Percentiles rank a stretch among this genome's conserved stretches.
phyloP scores from a whole-genome alignment of 2,329 filamentous ascomycete genomes.

The Byssothecium circinans region DNA sequence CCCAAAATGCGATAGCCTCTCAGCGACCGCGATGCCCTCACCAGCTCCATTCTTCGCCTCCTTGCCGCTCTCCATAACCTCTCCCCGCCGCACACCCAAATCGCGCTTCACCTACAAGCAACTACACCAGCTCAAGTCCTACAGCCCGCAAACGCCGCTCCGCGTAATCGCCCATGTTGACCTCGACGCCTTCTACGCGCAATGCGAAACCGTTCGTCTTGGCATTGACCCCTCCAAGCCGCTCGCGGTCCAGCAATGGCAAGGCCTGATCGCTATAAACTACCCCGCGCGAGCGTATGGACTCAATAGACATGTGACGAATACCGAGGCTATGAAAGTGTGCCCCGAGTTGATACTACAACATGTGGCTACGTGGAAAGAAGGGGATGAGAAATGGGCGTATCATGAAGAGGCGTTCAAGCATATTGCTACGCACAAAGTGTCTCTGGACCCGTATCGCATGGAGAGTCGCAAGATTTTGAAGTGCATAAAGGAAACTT shows the following conservation, averaged over 20 bases:
- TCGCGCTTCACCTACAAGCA: slow-evolving; percentile 87
- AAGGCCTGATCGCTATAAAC: slow-evolving; percentile 93
- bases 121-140: slow-evolving; percentile 72
- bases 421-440: slow-evolving; percentile 86
- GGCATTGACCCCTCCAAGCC: slow-evolving; percentile 73
- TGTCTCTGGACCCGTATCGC: slow-evolving; percentile 90
- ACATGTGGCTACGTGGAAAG: slow-evolving; percentile 93
- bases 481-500: slow-evolving; percentile 70
- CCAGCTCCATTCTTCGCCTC: slow-evolving; percentile 52
- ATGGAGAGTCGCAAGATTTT: slow-evolving; percentile 82
- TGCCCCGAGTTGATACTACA: slow-evolving; percentile 84
- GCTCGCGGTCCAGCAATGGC: slow-evolving; percentile 93
- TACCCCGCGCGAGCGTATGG: slow-evolving; percentile 84
- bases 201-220: slow-evolving; percentile 91
- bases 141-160: slow-evolving; percentile 72
- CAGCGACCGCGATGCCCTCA: slow-evolving; percentile 48
- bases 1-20: neutral
- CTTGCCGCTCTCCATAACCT: slow-evolving; percentile 47
- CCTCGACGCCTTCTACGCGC: slow-evolving; percentile 92
- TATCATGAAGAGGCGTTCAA: slow-evolving; percentile 80
- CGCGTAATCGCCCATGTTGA: slow-evolving; percentile 90
- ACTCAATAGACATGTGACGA: slow-evolving; percentile 75
- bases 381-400: slow-evolving; percentile 88
- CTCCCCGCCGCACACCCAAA: slow-evolving; percentile 42
- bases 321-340: slow-evolving; percentile 79